Conservation (phyloP, 1,139 yeast species). For the Debaryomycetaceae sp. region DNA sequence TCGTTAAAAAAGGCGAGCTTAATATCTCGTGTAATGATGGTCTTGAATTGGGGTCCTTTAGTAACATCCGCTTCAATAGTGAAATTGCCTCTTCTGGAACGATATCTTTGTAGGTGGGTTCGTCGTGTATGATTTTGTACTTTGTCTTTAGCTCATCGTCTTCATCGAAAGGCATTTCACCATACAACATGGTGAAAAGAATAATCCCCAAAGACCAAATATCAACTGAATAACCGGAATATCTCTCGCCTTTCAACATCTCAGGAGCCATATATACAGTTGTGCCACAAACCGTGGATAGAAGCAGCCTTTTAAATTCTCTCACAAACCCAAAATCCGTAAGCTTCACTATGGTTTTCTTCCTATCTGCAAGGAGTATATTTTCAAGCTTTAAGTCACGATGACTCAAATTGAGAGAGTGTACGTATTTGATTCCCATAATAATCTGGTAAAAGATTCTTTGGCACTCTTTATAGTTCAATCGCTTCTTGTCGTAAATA, state of each 20-base stretch:
- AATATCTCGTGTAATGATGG: constrained; percentile 61
- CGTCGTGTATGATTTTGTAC: constrained; percentile 57
- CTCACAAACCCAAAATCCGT: constrained; percentile 95
- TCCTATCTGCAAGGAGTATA: constrained; percentile 67
- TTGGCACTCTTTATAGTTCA: constrained; percentile 54
- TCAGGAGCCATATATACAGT: constrained; percentile 98
- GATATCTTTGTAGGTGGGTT: constrained; percentile 52
- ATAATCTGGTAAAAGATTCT: constrained; percentile 71
- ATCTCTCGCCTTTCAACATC: constrained; percentile 60
- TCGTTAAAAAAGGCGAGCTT: constrained; percentile 51
- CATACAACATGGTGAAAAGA: constrained; percentile 83
- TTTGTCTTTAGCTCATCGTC: constrained; percentile 69
- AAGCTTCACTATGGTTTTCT: constrained; percentile 57
- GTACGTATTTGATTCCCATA: constrained; percentile 83
- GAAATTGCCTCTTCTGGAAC: constrained; percentile 47
- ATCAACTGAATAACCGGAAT: constrained; percentile 81
- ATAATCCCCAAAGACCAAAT: constrained; percentile 93
- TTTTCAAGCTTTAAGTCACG: constrained; percentile 89
- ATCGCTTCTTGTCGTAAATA: constrained; percentile 53
- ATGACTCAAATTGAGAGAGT: constrained; percentile 78
- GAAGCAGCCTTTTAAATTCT: constrained; percentile 54
- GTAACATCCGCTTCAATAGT: constrained; percentile 52
- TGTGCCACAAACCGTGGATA: constrained; percentile 91
- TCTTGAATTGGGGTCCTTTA: constrained; percentile 64
- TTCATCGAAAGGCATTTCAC: constrained; percentile 89